These are phyloP conservation scores for Nitzschia sp. DNA, from an alignment of 108 stramenopile species.

Conservation along the genomic window DNA sequence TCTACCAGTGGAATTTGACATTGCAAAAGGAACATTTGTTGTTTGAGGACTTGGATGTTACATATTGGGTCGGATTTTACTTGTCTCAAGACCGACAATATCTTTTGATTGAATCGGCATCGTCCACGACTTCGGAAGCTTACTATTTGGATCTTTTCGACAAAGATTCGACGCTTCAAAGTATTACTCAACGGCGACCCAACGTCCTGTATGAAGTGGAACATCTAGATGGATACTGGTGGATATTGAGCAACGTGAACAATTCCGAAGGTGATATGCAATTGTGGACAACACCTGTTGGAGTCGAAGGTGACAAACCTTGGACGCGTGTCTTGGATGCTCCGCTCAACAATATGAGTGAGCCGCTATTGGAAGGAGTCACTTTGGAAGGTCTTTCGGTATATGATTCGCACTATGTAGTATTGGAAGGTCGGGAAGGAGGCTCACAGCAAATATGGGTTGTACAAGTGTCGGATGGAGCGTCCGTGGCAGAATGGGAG, in stretches of 20 bases:
- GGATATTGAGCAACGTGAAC: constrained; percentile 60
- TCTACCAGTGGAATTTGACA: constrained; percentile 39
- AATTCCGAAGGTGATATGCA: constrained; percentile 69
- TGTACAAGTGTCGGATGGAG: constrained; percentile 34
- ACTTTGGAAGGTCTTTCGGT: constrained; percentile 52
- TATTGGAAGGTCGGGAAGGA: constrained; percentile 59
- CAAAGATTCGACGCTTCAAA: constrained; percentile 37
- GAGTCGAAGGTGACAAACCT: constrained; percentile 41
- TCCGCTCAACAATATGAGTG: constrained; percentile 21
- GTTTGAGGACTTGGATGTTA: constrained; percentile 57
- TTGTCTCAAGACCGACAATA: constrained; percentile 59
- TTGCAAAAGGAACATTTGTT: constrained; percentile 62
- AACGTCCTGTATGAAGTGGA: constrained; percentile 70
- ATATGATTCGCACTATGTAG: constrained; percentile 48
- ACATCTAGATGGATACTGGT: constrained; percentile 71
- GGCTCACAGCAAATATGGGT: constrained; percentile 76
- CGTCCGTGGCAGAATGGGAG: constrained; percentile 12
- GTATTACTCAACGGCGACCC: constrained; percentile 57
- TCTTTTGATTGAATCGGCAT: constrained; percentile 45
- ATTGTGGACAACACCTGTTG: constrained; percentile 51
- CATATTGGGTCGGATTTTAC: constrained; percentile 50
- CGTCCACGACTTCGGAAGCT: constrained; percentile 82
- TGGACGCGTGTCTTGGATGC: constrained; percentile 41
- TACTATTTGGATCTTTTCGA: constrained; percentile 64
- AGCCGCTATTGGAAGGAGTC: constrained; percentile 57